phyloP scores from a whole-genome alignment of 2,329 filamentous ascomycete genomes.

The Beauveria brongniartii region DNA sequence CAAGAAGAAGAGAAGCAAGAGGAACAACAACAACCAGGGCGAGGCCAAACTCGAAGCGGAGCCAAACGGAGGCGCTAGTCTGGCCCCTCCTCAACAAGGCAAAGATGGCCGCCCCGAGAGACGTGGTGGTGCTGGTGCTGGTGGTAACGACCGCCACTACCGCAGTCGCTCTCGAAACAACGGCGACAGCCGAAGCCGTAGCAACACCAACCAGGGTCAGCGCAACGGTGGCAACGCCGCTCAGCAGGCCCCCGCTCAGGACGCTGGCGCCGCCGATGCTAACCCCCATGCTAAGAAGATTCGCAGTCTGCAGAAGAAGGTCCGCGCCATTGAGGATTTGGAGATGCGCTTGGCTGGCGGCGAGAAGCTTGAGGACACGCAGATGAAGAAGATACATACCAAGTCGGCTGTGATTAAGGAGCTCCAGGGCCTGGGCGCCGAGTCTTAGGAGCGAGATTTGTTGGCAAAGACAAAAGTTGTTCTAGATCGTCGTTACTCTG shows the following conservation, averaged over 20 bases:
- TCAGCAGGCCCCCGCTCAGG: constrained; percentile 19
- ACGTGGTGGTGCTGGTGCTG: constrained; percentile 33
- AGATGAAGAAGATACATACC: constrained; percentile 95
- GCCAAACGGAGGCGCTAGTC: constrained; percentile 37
- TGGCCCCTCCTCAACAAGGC: constrained; percentile 38
- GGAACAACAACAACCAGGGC: constrained; percentile 36
- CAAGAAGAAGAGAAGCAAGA: constrained; percentile 96
- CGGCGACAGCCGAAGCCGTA: constrained; percentile 38
- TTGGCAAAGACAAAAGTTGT: neutral
- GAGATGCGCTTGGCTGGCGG: constrained; percentile 93
- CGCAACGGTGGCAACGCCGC: constrained; percentile 19
- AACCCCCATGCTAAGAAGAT: constrained; percentile 90
- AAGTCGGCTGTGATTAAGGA: constrained; percentile 80
- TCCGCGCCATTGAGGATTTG: constrained; percentile 92
- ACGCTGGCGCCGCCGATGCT: constrained; percentile 43
- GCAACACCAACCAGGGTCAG: constrained; percentile 38
- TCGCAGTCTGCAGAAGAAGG: constrained; percentile 88
- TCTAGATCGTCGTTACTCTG: neutral
- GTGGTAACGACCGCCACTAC: constrained; percentile 33
- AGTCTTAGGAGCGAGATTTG: constrained; percentile 15
- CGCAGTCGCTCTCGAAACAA: constrained; percentile 51
- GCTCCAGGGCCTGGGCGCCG: constrained; percentile 50
- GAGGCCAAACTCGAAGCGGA: constrained; percentile 51
- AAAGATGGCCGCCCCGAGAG: constrained; percentile 56
- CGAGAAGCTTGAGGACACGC: constrained; percentile 96